These are phyloP conservation scores for Blastocystis sp. DNA, from an alignment of 352 stramenopile genomes.

Conservation along the genomic window DNA sequence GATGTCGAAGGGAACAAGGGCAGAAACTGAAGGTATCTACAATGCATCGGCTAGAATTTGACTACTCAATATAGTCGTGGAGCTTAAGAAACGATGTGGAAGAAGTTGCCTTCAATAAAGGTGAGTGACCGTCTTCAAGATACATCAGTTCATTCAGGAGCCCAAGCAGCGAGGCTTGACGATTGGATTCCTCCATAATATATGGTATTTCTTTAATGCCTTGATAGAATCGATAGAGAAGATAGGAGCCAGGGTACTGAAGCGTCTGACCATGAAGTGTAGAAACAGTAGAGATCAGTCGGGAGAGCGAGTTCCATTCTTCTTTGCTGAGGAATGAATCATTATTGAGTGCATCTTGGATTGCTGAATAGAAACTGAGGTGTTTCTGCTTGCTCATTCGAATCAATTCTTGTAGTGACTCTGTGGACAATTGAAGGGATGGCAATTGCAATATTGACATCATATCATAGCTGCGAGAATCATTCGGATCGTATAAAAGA, in stretches of 20 bases:
- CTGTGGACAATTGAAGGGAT: background rate
- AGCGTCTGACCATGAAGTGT: background rate
- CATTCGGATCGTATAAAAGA: background rate
- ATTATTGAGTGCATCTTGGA: background rate
- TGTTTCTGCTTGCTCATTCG: background rate
- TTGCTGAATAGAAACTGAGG: background rate
- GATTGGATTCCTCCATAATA: background rate
- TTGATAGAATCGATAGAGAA: constrained; percentile 23
- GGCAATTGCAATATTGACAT: background rate
- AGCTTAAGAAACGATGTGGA: constrained; percentile 5
- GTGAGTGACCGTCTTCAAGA: constrained; percentile 6
- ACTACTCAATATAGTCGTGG: constrained; percentile 16
- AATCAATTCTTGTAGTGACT: constrained; percentile 1
- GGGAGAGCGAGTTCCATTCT: background rate
- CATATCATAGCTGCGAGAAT: background rate
- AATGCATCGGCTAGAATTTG: background rate
- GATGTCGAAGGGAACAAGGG: background rate
- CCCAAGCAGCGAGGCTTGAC: background rate
- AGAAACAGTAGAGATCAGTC: background rate
- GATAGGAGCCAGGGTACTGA: constrained; percentile 7
- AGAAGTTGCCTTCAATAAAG: background rate
- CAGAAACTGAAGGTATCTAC: background rate
- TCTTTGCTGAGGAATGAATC: background rate
- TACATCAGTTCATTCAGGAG: constrained; percentile 35
- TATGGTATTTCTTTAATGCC: background rate